phyloP scores from a whole-genome alignment of 768 basidiomycete species.

The Psilocybe sp. region DNA sequence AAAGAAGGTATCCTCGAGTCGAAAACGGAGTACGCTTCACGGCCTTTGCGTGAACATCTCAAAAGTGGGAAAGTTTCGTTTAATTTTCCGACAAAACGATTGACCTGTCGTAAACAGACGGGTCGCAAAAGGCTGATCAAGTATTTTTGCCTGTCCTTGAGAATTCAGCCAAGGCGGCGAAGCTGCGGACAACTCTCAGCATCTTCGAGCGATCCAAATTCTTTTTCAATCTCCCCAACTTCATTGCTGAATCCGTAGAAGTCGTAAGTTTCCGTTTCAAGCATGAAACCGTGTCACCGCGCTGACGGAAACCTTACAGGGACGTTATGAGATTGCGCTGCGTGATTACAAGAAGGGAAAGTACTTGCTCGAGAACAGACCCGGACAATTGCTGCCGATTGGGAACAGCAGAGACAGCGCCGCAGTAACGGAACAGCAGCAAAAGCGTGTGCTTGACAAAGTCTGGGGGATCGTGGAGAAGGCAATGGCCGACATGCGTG shows the following conservation, averaged over 20 bases:
- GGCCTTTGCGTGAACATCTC: constrained; percentile 76
- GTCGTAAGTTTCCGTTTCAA: constrained; percentile 51
- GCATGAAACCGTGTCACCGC: neutral
- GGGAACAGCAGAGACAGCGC: constrained; percentile 59
- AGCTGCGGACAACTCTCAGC: constrained; percentile 86
- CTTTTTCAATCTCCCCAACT: constrained; percentile 96
- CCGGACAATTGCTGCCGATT: constrained; percentile 77
- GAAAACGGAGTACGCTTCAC: constrained; percentile 78
- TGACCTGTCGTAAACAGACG: constrained; percentile 45
- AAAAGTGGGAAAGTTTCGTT: constrained; percentile 57
- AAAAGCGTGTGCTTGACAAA: constrained; percentile 91
- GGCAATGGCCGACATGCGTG: constrained; percentile 90
- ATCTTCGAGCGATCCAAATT: constrained; percentile 97
- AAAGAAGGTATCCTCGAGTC: constrained; percentile 79
- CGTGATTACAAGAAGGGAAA: constrained; percentile 98
- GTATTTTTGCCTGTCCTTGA: constrained; percentile 96
- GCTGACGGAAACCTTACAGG: constrained; percentile 43
- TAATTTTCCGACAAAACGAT: neutral
- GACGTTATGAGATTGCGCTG: constrained; percentile 90
- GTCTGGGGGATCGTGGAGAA: constrained; percentile 95
- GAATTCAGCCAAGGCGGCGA: constrained; percentile 91
- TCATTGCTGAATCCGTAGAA: constrained; percentile 85
- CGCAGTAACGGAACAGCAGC: constrained; percentile 64
- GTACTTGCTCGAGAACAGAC: constrained; percentile 84
- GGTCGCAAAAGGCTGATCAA: constrained; percentile 90